A percentile compares a stretch with the other conserved stretches of the same genome.
phyloP scores from a whole-genome alignment of 225 moss, liverwort and hornwort species.

The Anthoceros angustus region DNA sequence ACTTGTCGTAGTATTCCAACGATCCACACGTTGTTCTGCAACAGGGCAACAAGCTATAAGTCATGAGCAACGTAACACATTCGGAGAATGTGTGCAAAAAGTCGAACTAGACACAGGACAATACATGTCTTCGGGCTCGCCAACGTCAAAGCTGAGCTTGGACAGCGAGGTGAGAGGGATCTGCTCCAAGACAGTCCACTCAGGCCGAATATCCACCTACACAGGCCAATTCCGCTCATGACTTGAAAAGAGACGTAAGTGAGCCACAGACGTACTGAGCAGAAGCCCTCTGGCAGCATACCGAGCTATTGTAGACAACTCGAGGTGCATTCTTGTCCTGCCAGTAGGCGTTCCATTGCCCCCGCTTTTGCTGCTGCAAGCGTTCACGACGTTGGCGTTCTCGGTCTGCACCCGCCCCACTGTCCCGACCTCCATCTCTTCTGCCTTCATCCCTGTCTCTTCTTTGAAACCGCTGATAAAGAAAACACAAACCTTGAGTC shows the following conservation, averaged over 20 bases:
- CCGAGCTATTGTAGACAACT: constrained; percentile 92
- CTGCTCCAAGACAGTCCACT: constrained; percentile 92
- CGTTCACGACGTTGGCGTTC: constrained; percentile 92
- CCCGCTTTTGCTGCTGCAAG: constrained; percentile 93
- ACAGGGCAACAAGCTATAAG: constrained; percentile 1
- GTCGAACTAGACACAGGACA: neutral
- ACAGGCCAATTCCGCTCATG: neutral
- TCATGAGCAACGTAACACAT: constrained; percentile 3
- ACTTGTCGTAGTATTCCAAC: constrained; percentile 86
- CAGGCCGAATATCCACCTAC: constrained; percentile 98
- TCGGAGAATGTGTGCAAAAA: neutral
- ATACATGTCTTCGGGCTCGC: constrained; percentile 92
- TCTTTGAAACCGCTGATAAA: constrained; percentile 64
- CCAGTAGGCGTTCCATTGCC: constrained; percentile 99
- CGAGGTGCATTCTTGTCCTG: constrained; percentile 99
- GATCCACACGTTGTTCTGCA: constrained; percentile 86
- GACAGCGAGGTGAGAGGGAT: constrained; percentile 74
- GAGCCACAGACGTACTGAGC: neutral
- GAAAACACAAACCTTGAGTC: neutral
- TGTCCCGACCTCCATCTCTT: constrained; percentile 91
- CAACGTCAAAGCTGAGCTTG: constrained; percentile 91
- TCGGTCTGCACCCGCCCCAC: constrained; percentile 96
- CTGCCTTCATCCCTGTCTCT: constrained; percentile 92
- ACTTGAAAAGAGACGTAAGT: neutral
- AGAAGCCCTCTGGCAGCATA: constrained; percentile 10